Evolutionary conservation across 192 early-diverging fungal genomes (phyloP), one percentile per base, ranked within the genome.

Genomic region (Podochytrium sp.): DNA sequence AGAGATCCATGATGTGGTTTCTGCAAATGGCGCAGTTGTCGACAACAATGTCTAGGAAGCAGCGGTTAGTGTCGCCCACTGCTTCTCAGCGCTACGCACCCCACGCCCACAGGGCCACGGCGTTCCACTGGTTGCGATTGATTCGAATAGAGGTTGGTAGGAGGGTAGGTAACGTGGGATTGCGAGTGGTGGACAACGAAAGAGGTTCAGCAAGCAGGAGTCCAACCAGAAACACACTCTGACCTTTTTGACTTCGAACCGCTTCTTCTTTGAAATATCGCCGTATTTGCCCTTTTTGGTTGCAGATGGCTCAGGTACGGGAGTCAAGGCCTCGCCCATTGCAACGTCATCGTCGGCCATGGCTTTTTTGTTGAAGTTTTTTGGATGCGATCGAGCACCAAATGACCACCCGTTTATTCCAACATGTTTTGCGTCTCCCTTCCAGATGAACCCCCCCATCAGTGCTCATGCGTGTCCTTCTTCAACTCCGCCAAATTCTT

Each of bases 1-100:
- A 99, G 57, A 96, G 88, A 77, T 99, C 97, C 97, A 99, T 99
- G 82, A 96, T 99, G 83, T 99, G 96, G 83, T 99, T 99, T 76
- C 96, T 89, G 81, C 97, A 99, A 85, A 99, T 99, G 63, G 97
- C 96, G 75, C 97, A 99, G 81, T 95, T 96, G 80, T 97, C 97
- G 3, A 96, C 94, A 27, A 94, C 94, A 85, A 97, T 96, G 79
- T 99, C 95, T 94, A 70, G 6, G 0, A 16, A 40, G 14, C 10
- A 79, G 23, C 1, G 34, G 53, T 14, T 10, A 42, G 66, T 3
- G 51, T 25, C 2, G 66, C 37, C 38, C 16, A 6, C 25, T 32
- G 64, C 7, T 61, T 43, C 16, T 18, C n/a, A n/a, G 25, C 40
- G 34, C 35, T 6, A 75, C 79, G 76, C 81, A 94, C 93, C 93